Conservation (phyloP, 768 basidiomycete genomes). For the Tylopilus balloui region DNA sequence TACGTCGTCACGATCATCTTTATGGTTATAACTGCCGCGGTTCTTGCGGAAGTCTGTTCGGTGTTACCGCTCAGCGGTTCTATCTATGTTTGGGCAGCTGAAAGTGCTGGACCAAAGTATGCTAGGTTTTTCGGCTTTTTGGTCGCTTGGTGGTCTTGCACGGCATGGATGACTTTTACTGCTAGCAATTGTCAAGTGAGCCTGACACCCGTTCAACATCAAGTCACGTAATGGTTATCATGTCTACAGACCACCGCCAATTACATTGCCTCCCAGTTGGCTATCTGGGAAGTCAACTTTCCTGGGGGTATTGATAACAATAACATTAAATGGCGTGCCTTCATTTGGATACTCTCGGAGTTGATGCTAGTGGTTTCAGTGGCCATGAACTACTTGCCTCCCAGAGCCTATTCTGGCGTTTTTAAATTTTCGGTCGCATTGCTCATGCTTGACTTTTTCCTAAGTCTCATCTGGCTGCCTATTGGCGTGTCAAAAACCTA, state of each 20-base stretch:
- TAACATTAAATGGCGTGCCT: slow-evolving; percentile 81
- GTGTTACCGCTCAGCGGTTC: slow-evolving; percentile 84
- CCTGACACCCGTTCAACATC: background rate
- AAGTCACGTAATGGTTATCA: background rate
- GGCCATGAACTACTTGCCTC: slow-evolving; percentile 82
- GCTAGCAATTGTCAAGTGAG: slow-evolving; percentile 84
- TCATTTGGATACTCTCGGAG: slow-evolving; percentile 83
- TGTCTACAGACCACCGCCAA: slow-evolving; percentile 72
- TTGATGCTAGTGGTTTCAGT: slow-evolving; percentile 64
- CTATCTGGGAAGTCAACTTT: slow-evolving; percentile 76
- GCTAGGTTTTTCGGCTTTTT: slow-evolving; percentile 84
- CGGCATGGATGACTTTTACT: slow-evolving; percentile 94
- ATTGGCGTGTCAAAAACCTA: slow-evolving; percentile 87
- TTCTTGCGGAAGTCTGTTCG: slow-evolving; percentile 88
- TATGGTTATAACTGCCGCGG: slow-evolving; percentile 83
- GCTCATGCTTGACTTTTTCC: slow-evolving; percentile 82
- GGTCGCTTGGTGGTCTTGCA: slow-evolving; percentile 91
- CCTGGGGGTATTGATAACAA: slow-evolving; percentile 69
- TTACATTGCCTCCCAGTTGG: slow-evolving; percentile 80
- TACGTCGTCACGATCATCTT: slow-evolving; percentile 79
- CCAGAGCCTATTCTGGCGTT: slow-evolving; percentile 63
- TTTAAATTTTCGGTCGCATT: slow-evolving; percentile 74
- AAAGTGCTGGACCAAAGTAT: slow-evolving; percentile 84
- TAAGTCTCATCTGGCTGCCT: slow-evolving; percentile 89
- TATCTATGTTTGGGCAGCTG: slow-evolving; percentile 94